Base-by-base conservation (phyloP, 108 stramenopile genomes). In the Skeletonema menzelii region DNA sequence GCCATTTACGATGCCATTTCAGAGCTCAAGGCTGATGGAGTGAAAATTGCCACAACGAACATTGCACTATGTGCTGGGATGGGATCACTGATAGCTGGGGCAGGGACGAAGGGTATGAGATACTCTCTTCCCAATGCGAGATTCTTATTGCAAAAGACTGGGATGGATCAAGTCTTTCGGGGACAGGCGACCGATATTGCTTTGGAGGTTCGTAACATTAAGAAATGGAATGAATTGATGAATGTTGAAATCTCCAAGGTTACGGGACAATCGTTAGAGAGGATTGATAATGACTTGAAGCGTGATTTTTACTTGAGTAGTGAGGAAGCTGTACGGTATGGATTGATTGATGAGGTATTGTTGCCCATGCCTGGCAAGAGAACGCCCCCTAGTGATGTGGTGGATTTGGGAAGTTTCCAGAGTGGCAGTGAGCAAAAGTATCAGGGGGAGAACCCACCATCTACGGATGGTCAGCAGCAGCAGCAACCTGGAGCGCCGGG, bases 241-340 rank as follows among this genome's bases (percentile, higher is more conserved):
- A 88, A 91, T 40, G 38, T 57, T 0, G 94, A 91, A 66, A 75
- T 98, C 26, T 40, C 86, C 44, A 75, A 71, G 56, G 71, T 97
- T 71, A 97, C 95, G 15, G 96, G 96, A 38, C 96, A 96, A 49
- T 63, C 87, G 7, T 4, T 81, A 27, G 88, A 85, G 17, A 84
- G 79, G 27, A 90, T 97, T 66, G 82, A 88, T 37, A 56, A 87
- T 28, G 97, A 98, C 80, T 67, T 97, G 72, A 75, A 82, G 61
- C 85, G 98, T 13, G 97, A 97, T 76, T 98, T 98, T 86, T 98
- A 98, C 78, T 80, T 98, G 42, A 84, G 80, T 27, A 80, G 90
- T 19, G 88, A 95, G 40, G 98, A 98, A 75, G 96, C 95, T 11
- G 91, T 93, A 1, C 87, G 85, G 47, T 95, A 93, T 82, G 93